A percentile compares a stretch with the other conserved stretches of the same genome.
Evolutionary conservation across 805 yeast genomes (phyloP).

Genomic region (Candida gorgasii): DNA sequence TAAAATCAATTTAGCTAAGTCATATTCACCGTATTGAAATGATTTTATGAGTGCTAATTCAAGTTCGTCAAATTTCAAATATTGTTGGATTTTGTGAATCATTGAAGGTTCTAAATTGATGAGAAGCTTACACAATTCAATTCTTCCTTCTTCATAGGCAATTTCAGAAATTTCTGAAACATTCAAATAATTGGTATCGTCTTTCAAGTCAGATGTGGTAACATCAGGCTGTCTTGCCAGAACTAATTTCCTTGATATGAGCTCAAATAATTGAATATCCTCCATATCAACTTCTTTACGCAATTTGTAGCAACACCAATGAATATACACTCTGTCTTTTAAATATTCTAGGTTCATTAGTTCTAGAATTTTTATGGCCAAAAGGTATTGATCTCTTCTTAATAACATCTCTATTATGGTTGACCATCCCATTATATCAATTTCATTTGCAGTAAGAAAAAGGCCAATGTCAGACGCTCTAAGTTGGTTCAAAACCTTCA

Average conservation of each 20-base stretch:
- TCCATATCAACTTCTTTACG: conserved; percentile 49
- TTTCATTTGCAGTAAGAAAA: conserved; percentile 62
- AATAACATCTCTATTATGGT: conserved; percentile 57
- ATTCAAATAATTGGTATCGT: conserved; percentile 41
- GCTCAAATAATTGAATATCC: conserved; percentile 59
- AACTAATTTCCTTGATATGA: conserved; percentile 49
- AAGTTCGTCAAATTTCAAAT: conserved; percentile 70
- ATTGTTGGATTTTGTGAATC: conserved; percentile 54
- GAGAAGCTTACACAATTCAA: conserved; percentile 63
- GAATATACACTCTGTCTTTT: conserved; percentile 50
- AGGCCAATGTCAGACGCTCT: conserved; percentile 67
- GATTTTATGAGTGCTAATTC: conserved; percentile 70
- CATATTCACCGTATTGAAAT: conserved; percentile 59
- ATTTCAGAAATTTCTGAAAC: conserved; percentile 59
- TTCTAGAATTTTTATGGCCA: conserved; percentile 63
- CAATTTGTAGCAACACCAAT: conserved; percentile 82
- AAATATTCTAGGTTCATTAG: conserved; percentile 44
- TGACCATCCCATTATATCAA: conserved; percentile 52
- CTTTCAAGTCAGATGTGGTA: conserved; percentile 11
- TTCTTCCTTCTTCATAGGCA: conserved; percentile 82
- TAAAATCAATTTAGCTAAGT: conserved; percentile 59
- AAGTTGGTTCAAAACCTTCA: conserved; percentile 71
- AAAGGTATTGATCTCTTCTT: conserved; percentile 56
- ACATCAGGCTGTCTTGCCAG: conserved; percentile 16
- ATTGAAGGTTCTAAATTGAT: conserved; percentile 68